Base-by-base conservation (phyloP, 1,139 yeast species). In the Saccharomyces hybrid region DNA sequence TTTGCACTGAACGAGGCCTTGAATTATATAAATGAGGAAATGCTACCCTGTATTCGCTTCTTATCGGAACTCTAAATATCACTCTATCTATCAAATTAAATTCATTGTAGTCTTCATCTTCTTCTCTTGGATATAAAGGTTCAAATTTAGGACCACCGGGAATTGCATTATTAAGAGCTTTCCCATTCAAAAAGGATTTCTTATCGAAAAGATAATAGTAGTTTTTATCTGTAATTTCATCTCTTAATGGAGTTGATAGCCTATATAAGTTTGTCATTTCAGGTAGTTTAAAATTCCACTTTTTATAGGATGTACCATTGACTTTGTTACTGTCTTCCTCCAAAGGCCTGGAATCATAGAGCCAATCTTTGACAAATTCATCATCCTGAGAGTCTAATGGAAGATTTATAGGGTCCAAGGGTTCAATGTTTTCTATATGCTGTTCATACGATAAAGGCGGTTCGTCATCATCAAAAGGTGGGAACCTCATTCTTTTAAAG, bases 71-170 rank as follows among this genome's bases (percentile, higher is more conserved):
- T 59, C 99, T 77, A 69, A 88, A 86, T 27, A 93, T 89, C 28
- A 91, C 82, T 63, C 96, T 76, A 66, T 91, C 97, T 52, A 91
- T 78, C 9, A 96, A 81, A 66, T 91, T 90, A 71, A 93, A 91
- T 68, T 93, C 98, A 51, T 89, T 88, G 68, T 80, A 86, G 65
- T 90, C 97, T 59, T 86, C 95, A 2, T 84, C 83, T 60, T 84
- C 84, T 34, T 76, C 75, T 54, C 84, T 86, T 57, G 84, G 83
- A 71, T 76, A 83, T n/a, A 91, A 71, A 0, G 96, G 96, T 70
- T 91, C 98, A 70, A 91, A 93, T 66, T 86, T 88, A 3, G 99
- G 99, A 0, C 99, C 99, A 2, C 96, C 96, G 0, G 97, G 97
- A 46, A 93, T 76, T 1, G 96, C 85, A 53, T 84, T 78, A 65